Base-by-base conservation (phyloP, 768 basidiomycete species). In the Leccinum fibrillosum region DNA sequence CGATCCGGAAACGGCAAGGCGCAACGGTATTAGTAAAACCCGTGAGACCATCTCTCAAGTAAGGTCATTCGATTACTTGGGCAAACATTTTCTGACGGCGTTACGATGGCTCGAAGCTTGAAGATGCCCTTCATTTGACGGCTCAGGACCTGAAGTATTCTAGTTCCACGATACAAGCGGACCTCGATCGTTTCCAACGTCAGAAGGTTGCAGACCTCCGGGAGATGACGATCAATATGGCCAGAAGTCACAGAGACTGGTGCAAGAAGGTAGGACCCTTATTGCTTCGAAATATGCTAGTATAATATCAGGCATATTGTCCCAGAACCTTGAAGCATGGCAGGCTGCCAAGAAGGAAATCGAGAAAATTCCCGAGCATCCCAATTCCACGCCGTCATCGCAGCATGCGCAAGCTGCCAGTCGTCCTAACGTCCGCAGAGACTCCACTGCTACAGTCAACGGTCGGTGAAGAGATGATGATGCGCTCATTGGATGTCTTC, bases 121-220 rank as follows among this genome's bases (percentile, higher is more conserved):
- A 99, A 71, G 94, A 95, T 67, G 96, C 94, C 5, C 80, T 97
- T 60, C 94, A 98, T 73, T 79, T 94, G 30, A 84, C 93, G 4
- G 92, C 90, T 2, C 91, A 93, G 67, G 97, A 99, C 74, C 80
- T 99, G 48, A 96, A 98, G 69, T 98, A 96, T 73, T 91, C 96
- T 0, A 94, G 91, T 65, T 90, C 89, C 47, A 98, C 95, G 21
- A 94, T 99, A 54, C 97, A 99, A 72, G 92, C 93, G 15, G 97
- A 99, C 75, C 77, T 99, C 62, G 97, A 99, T 75, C 85, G 97
- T 52, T 99, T 99, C 75, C 97, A 99, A 72, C 84, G 97, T 23
- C 97, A 98, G 78, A 99, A 99, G 71, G 97, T 99, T 3, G 93
- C 94, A 7, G 97, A 99, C 76, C 64, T 98, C 64, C 79, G 94